phyloP scores from a whole-genome alignment of 2,329 filamentous ascomycete genomes.

The Oidium heveae region DNA sequence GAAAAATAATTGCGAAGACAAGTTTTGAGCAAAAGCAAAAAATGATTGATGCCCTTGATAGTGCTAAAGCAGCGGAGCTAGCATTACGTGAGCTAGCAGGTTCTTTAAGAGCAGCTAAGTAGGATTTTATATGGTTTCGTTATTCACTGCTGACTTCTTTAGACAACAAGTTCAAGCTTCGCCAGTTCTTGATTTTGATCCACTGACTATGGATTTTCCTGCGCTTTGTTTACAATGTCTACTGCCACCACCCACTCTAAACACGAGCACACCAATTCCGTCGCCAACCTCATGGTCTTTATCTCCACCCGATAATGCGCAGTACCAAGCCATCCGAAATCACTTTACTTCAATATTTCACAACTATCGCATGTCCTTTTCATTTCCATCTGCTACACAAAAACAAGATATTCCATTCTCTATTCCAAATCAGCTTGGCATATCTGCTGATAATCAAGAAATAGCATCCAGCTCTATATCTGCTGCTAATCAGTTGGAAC shows the following conservation, averaged over 20 bases:
- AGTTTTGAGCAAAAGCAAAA: constrained; percentile 39
- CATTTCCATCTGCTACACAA: constrained; percentile 22
- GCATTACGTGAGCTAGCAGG: constrained; percentile 62
- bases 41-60: constrained; percentile 47
- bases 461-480: constrained; percentile 14
- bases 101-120: constrained; percentile 66
- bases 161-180: constrained; percentile 31
- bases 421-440: background rate
- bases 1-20: constrained; percentile 22
- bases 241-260: constrained; percentile 55
- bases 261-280: constrained; percentile 50
- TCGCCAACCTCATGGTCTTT: constrained; percentile 63
- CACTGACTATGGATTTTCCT: constrained; percentile 64
- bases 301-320: constrained; percentile 43
- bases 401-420: constrained; percentile 23
- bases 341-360: constrained; percentile 43
- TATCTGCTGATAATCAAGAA: constrained; percentile 13
- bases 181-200: constrained; percentile 54
- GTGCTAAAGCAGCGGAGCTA: constrained; percentile 59
- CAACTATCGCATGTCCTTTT: constrained; percentile 32
- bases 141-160: constrained; percentile 3
- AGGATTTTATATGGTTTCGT: constrained; percentile 15
- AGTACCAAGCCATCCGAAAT: constrained; percentile 44
- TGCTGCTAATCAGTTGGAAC: constrained; percentile 26
- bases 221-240: constrained; percentile 63